Evolutionary conservation across 1,284 basidiomycete genomes (phyloP).

Genomic region (Heterobasidion irregulare): DNA sequence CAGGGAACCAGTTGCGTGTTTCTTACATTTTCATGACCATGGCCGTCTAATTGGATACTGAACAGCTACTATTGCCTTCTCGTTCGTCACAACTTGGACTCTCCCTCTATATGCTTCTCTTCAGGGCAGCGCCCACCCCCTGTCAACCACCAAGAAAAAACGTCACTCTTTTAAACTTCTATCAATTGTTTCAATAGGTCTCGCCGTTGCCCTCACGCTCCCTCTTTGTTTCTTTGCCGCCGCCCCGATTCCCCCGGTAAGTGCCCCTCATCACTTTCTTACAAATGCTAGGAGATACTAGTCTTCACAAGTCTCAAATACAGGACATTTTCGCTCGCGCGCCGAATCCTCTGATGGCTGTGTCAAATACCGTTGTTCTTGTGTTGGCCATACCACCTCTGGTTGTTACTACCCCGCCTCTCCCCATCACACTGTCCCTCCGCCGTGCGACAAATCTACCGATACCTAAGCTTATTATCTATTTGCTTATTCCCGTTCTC

Average conservation of each 20-base stretch:
- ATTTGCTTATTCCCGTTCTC: conserved; percentile 31
- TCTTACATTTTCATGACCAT: not conserved
- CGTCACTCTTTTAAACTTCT: conserved; percentile 51
- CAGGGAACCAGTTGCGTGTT: conserved; percentile 45
- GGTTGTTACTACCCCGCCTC: conserved; percentile 42
- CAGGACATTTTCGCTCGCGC: conserved; percentile 14
- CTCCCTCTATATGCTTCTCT: conserved; percentile 57
- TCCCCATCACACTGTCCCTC: conserved; percentile 35
- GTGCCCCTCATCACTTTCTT: conserved; percentile 14
- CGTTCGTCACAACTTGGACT: conserved; percentile 56
- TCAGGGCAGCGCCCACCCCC: conserved; percentile 29
- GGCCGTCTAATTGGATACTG: not conserved
- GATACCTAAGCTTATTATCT: conserved; percentile 35
- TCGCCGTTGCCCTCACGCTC: conserved; percentile 42
- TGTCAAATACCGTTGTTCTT: conserved; percentile 45
- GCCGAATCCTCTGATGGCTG: conserved; percentile 25
- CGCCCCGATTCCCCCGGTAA: conserved; percentile 31
- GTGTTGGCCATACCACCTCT: conserved; percentile 53
- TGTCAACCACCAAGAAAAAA: conserved; percentile 33
- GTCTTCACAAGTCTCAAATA: conserved; percentile 8
- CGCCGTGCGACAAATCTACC: conserved; percentile 36
- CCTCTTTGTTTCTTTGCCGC: conserved; percentile 51
- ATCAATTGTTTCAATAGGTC: conserved; percentile 38
- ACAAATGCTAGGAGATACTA: not conserved
- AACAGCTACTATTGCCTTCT: conserved; percentile 47